Conservation (phyloP, 2,329 filamentous ascomycete genomes). For the Sporothrix dimorphospora region DNA sequence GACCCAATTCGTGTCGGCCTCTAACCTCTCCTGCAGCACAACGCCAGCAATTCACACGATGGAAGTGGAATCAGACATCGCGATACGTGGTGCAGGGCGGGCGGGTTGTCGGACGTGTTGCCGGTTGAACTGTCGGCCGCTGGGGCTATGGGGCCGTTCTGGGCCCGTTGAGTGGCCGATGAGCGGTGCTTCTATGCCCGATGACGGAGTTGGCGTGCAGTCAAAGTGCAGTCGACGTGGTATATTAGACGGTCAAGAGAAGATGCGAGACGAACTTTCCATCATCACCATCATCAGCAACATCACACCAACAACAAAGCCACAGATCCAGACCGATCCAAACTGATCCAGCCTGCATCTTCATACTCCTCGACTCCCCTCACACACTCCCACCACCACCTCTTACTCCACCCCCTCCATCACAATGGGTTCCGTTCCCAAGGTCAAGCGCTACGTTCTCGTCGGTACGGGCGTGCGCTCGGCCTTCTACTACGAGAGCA, state of each 20-base stretch:
- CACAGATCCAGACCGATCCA: background rate
- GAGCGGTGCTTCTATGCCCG: background rate
- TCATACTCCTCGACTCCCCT: background rate
- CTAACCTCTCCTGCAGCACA: background rate
- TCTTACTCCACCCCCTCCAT: background rate
- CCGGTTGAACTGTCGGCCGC: background rate
- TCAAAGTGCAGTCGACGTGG: background rate
- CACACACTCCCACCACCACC: background rate
- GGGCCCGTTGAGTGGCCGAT: background rate
- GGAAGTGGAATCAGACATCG: background rate
- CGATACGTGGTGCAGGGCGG: background rate
- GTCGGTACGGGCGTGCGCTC: slow-evolving; percentile 63
- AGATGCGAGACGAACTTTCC: background rate
- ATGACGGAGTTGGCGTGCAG: slow-evolving; percentile 2
- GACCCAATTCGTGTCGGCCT: background rate
- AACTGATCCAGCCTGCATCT: background rate
- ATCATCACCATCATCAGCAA: background rate
- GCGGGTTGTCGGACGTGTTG: background rate
- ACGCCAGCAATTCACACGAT: background rate
- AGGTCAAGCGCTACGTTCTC: slow-evolving; percentile 54
- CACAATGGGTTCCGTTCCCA: slow-evolving; percentile 3
- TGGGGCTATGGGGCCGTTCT: background rate
- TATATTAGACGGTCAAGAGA: background rate
- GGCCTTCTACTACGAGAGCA: slow-evolving; percentile 64
- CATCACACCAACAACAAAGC: background rate